phyloP scores from a whole-genome alignment of 2,329 filamentous ascomycete genomes.

The Arthrobotrys conoides region DNA sequence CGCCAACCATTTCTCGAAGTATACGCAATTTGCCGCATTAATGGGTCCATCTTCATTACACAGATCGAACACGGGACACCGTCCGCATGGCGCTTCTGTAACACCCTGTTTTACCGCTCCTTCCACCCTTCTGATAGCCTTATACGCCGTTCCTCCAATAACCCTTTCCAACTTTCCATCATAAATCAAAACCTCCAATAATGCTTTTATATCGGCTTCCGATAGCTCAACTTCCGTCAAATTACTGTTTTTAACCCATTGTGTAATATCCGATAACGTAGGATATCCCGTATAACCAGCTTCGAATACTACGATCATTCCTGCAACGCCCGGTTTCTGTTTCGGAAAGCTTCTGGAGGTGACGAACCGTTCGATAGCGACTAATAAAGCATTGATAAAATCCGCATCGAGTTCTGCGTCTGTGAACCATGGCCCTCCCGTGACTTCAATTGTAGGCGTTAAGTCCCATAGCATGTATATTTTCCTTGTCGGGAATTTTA shows the following conservation, averaged over 20 bases:
- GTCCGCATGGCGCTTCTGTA: constrained; percentile 89
- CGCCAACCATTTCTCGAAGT: constrained; percentile 87
- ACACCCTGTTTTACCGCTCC: constrained; percentile 75
- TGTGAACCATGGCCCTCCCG: constrained; percentile 94
- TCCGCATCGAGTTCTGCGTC: constrained; percentile 90
- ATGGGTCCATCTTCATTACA: constrained; percentile 93
- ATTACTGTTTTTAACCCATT: constrained; percentile 80
- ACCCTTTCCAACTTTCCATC: constrained; percentile 85
- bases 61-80: constrained; percentile 92
- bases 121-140: constrained; percentile 65
- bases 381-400: constrained; percentile 83
- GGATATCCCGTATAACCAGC: constrained; percentile 83
- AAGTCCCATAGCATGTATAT: constrained; percentile 95
- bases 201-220: constrained; percentile 83
- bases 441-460: constrained; percentile 87
- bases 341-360: constrained; percentile 78
- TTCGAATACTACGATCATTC: constrained; percentile 66
- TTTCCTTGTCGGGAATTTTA: constrained; percentile 82
- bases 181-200: constrained; percentile 89
- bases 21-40: constrained; percentile 89
- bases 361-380: constrained; percentile 80
- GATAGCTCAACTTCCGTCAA: constrained; percentile 68
- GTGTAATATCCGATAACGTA: constrained; percentile 82
- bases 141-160: constrained; percentile 66
- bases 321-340: constrained; percentile 61